A percentile compares a stretch with the other conserved stretches of the same genome.
phyloP scores from a whole-genome alignment of 768 basidiomycete species.

The Pisolithus tinctorius region DNA sequence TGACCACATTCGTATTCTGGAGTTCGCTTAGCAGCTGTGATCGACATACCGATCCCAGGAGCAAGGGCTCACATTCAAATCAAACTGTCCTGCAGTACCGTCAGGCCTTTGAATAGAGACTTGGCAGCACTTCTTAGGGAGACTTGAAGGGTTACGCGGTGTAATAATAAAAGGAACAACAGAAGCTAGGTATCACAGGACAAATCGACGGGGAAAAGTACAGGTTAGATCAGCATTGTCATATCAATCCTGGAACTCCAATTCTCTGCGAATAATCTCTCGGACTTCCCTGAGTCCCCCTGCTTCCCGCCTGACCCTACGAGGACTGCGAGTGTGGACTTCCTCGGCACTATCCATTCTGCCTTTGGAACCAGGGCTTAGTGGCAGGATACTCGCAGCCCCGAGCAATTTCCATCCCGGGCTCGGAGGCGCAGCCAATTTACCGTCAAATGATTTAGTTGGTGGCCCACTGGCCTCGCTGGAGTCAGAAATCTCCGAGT shows the following conservation, averaged over 20 bases:
- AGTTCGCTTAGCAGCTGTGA: neutral
- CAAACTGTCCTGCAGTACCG: slow-evolving; percentile 53
- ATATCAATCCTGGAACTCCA: slow-evolving; percentile 57
- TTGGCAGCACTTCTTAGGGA: neutral
- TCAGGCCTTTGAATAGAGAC: slow-evolving; percentile 24
- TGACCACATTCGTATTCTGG: slow-evolving; percentile 65
- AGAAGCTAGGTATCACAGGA: slow-evolving; percentile 12
- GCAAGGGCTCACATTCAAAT: slow-evolving; percentile 32
- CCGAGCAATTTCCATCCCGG: slow-evolving; percentile 32
- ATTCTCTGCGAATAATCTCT: slow-evolving; percentile 73
- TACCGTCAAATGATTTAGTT: slow-evolving; percentile 30
- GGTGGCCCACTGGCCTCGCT: slow-evolving; percentile 20
- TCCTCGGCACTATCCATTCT: slow-evolving; percentile 56
- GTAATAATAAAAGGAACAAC: slow-evolving; percentile 1
- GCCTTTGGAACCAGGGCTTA: slow-evolving; percentile 45
- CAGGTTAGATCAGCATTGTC: slow-evolving; percentile 17
- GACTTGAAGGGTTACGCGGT: neutral
- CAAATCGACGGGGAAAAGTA: slow-evolving; percentile 13
- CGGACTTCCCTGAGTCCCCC: slow-evolving; percentile 75
- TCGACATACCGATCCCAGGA: neutral
- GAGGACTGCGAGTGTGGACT: slow-evolving; percentile 63
- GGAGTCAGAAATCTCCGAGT: slow-evolving; percentile 10
- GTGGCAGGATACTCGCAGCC: slow-evolving; percentile 22
- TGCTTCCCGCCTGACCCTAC: slow-evolving; percentile 59
- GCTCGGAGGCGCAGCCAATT: slow-evolving; percentile 25